Base-by-base conservation (phyloP, 2,329 filamentous ascomycete species). In the Talaromyces sp. region DNA sequence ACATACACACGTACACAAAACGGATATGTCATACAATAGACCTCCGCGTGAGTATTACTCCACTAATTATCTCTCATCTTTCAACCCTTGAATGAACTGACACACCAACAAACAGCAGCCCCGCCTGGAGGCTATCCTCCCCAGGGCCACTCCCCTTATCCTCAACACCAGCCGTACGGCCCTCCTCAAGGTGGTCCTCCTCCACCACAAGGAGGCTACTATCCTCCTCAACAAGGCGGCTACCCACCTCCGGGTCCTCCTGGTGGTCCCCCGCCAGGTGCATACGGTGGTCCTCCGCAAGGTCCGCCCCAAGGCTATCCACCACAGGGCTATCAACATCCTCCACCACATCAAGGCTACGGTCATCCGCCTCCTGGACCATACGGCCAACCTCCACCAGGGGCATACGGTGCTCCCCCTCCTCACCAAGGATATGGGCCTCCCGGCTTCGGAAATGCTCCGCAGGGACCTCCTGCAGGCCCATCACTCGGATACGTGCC, bases 401-500 rank as follows among this genome's bases (percentile, higher is more conserved):
- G 56, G 7, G 35, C 65, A 10, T 70, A 69, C 52, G 63, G 62
- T 24, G 62, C 67, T 11, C 67, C 70, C 71, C 71, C 41, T 67
- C 68, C 26, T 24, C 63, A 50, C 14, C 65, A 65, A 29, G 70
- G 69, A 52, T 67, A 66, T 8, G 76, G 77, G 60, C 74, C 74
- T 43, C 72, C 73, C 21, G 75, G 76, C 26, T 72, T 49, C 41
- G 60, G 60, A 68, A 55, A 73, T 58, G 68, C 58, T 26, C 58
- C 58, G 9, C 35, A 11, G 27, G 69, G 61, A 32, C 80, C 83
- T 49, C 85, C 88, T 11, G 85, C 87, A 0, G 82, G 84, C 11
- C 85, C 90, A 0, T 89, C 89, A 0, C 76, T 83, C 0, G 93
- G 93, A 38, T 97, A 96, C 69, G 86, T 86, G 2, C 82, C 88